phyloP scores from a whole-genome alignment of 1,284 basidiomycete species.

The Fomitiporia mediterranea region DNA sequence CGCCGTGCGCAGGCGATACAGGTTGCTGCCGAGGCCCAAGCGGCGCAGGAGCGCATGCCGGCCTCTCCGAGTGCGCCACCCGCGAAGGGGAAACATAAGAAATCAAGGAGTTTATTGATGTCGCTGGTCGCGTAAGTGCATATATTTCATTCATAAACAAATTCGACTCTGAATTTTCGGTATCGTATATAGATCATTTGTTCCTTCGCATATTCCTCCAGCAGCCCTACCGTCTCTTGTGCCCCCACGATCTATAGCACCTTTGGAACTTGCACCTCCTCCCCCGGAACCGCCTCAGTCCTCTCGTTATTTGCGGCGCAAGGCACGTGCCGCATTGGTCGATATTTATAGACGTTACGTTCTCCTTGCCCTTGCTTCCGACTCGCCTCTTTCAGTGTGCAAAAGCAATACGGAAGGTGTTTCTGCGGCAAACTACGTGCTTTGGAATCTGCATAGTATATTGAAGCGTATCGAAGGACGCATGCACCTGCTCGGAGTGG shows the following conservation, averaged over 20 bases:
- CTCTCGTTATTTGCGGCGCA: slow-evolving; percentile 46
- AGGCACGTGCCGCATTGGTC: slow-evolving; percentile 70
- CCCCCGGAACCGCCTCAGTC: slow-evolving; percentile 14
- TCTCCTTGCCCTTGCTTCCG: slow-evolving; percentile 37
- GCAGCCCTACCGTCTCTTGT: slow-evolving; percentile 26
- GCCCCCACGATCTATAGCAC: slow-evolving; percentile 20
- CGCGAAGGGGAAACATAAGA: slow-evolving; percentile 38
- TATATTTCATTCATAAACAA: neutral
- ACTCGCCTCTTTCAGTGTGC: neutral
- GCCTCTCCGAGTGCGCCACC: slow-evolving; percentile 16
- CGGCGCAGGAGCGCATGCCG: slow-evolving; percentile 9
- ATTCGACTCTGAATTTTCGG: slow-evolving; percentile 9
- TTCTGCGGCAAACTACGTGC: slow-evolving; percentile 37
- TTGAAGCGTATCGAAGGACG: slow-evolving; percentile 44
- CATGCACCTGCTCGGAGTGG: slow-evolving; percentile 43
- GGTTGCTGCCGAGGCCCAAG: slow-evolving; percentile 21
- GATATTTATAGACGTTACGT: slow-evolving; percentile 72
- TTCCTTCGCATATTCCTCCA: slow-evolving; percentile 28
- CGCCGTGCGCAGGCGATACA: slow-evolving; percentile 28
- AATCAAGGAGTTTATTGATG: slow-evolving; percentile 61
- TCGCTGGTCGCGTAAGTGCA: slow-evolving; percentile 56
- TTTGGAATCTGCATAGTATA: slow-evolving; percentile 54
- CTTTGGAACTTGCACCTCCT: neutral
- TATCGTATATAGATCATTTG: slow-evolving; percentile 33
- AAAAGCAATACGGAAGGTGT: slow-evolving; percentile 31